phyloP scores from a whole-genome alignment of 1,284 basidiomycete species.

The Sporisorium iseilematis-ciliati region DNA sequence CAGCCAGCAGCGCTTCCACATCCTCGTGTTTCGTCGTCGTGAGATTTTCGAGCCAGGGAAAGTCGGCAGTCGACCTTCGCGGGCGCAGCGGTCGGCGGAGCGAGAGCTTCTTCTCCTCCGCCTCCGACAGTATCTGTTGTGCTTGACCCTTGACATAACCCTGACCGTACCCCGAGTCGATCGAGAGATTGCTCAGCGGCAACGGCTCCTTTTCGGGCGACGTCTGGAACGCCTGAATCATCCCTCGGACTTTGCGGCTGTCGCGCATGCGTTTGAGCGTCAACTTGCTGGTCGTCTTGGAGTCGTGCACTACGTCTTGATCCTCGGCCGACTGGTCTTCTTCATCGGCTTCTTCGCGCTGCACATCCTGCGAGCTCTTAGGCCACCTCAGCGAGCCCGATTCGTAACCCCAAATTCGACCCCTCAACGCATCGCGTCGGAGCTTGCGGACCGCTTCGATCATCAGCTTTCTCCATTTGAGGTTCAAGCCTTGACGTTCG shows the following conservation, averaged over 20 bases:
- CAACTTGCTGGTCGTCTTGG: constrained; percentile 48
- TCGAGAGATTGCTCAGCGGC: constrained; percentile 15
- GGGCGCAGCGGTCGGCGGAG: constrained; percentile 37
- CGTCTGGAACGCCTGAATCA: constrained; percentile 60
- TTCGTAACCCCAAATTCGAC: constrained; percentile 61
- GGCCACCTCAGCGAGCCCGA: constrained; percentile 49
- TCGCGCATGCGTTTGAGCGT: constrained; percentile 63
- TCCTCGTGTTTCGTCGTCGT: constrained; percentile 28
- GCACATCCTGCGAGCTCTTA: constrained; percentile 27
- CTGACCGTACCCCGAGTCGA: constrained; percentile 41
- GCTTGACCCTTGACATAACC: constrained; percentile 57
- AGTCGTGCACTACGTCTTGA: constrained; percentile 16
- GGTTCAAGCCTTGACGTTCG: constrained; percentile 58
- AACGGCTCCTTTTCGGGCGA: constrained; percentile 30
- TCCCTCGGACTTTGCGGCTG: constrained; percentile 52
- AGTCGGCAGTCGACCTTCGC: constrained; percentile 46
- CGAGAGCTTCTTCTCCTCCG: constrained; percentile 45
- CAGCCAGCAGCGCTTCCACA: constrained; percentile 38
- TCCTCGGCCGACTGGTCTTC: constrained; percentile 9
- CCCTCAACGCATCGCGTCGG: constrained; percentile 55
- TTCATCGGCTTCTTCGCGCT: constrained; percentile 30
- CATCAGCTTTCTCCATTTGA: constrained; percentile 63
- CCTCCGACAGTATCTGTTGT: constrained; percentile 46
- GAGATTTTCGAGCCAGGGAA: constrained; percentile 30
- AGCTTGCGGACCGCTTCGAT: constrained; percentile 60